Evolutionary conservation across 768 basidiomycete species (phyloP).

Genomic region (Tricholoma furcatifolium): DNA sequence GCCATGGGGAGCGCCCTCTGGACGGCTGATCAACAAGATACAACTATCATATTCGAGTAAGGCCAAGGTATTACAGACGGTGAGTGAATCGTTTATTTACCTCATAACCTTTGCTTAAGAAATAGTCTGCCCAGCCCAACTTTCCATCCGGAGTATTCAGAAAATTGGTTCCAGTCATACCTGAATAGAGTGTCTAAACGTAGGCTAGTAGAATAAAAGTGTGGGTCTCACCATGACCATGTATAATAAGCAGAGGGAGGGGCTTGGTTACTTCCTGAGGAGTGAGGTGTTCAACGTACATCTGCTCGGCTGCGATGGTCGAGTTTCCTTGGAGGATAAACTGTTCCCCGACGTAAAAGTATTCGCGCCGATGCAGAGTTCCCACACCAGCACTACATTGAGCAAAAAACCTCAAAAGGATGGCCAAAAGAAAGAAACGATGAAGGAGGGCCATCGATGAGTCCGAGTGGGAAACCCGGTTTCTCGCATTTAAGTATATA

Average conservation of each 20-base stretch:
- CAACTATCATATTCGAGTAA: slow-evolving; percentile 22
- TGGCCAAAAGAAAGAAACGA: background rate
- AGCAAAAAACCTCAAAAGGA: background rate
- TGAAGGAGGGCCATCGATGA: slow-evolving; percentile 1
- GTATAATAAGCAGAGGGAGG: slow-evolving; percentile 46
- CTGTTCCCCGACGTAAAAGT: slow-evolving; percentile 47
- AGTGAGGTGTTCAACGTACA: slow-evolving; percentile 52
- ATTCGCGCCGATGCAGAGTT: slow-evolving; percentile 43
- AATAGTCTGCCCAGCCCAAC: slow-evolving; percentile 58
- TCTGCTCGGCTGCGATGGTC: slow-evolving; percentile 40
- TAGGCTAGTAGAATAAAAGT: background rate
- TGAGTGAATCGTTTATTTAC: slow-evolving; percentile 23
- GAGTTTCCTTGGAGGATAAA: slow-evolving; percentile 35
- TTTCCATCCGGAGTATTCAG: slow-evolving; percentile 55
- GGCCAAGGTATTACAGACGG: slow-evolving; percentile 20
- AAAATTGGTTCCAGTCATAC: slow-evolving; percentile 53
- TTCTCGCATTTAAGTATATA: background rate
- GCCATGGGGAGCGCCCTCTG: slow-evolving; percentile 46
- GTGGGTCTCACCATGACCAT: slow-evolving; percentile 36
- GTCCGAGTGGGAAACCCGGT: background rate
- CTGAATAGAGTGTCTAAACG: slow-evolving; percentile 14
- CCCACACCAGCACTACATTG: slow-evolving; percentile 11
- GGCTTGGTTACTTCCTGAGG: slow-evolving; percentile 37
- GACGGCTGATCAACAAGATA: slow-evolving; percentile 47
- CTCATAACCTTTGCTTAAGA: slow-evolving; percentile 49